phyloP scores from a whole-genome alignment of 225 moss, liverwort and hornwort genomes.

The Asterella californica region DNA sequence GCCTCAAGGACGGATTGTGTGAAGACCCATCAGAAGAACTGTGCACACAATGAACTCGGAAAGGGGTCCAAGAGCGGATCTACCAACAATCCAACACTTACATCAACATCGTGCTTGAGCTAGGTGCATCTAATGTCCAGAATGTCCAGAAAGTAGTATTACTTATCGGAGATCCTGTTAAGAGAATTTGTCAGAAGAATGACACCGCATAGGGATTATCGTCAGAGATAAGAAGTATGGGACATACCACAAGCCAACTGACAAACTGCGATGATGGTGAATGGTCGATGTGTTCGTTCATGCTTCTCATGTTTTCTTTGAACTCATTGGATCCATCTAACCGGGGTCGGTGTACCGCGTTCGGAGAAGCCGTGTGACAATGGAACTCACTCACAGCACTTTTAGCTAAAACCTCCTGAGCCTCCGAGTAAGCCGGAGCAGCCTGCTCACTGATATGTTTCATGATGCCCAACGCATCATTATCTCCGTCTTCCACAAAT shows the following conservation, averaged over 20 bases:
- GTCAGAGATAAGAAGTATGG: neutral
- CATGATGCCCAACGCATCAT: slow-evolving; percentile 63
- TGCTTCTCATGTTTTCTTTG: slow-evolving; percentile 72
- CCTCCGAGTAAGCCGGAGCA: slow-evolving; percentile 45
- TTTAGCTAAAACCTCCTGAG: slow-evolving; percentile 62
- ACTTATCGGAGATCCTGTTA: neutral
- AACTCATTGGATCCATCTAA: slow-evolving; percentile 46
- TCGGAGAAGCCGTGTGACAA: slow-evolving; percentile 53
- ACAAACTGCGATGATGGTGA: slow-evolving; percentile 57
- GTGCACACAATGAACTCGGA: no score
- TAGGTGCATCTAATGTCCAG: no score
- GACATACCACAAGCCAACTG: slow-evolving; percentile 81
- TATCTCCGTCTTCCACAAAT: slow-evolving; percentile 55
- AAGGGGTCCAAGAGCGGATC: no score
- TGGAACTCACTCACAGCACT: slow-evolving; percentile 41
- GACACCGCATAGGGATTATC: neutral
- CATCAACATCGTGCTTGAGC: neutral
- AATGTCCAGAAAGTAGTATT: neutral
- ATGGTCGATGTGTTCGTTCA: slow-evolving; percentile 42
- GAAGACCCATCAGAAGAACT: neutral
- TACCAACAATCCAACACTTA: neutral
- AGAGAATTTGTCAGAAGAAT: neutral
- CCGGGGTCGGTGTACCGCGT: slow-evolving; percentile 54
- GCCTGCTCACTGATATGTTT: slow-evolving; percentile 55
- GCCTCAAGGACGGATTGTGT: neutral